These are phyloP conservation scores for Saccharomycopsis synnaedendra DNA, from an alignment of 805 yeast genomes.

Conservation along the genomic window DNA sequence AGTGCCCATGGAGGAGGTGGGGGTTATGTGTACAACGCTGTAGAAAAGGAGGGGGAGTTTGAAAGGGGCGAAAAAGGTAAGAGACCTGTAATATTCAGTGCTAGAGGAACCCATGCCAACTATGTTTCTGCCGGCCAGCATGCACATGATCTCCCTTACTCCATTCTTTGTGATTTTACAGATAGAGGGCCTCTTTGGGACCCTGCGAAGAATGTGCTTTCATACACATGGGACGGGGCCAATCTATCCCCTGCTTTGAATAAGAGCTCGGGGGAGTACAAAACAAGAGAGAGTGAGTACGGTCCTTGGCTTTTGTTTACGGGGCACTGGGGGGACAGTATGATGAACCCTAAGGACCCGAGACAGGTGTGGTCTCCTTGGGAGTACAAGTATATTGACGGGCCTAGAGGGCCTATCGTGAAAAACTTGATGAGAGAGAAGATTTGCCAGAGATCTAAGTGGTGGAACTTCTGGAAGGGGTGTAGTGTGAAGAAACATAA, in stretches of 20 bases:
- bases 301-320: slow-evolving; percentile 70
- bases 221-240: slow-evolving; percentile 66
- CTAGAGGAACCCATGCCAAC: slow-evolving; percentile 96
- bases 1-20: slow-evolving; percentile 97
- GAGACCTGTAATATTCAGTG: slow-evolving; percentile 70
- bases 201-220: slow-evolving; percentile 71
- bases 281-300: slow-evolving; percentile 38
- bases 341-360: slow-evolving; percentile 52
- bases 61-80: slow-evolving; percentile 1
- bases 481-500: slow-evolving; percentile 70
- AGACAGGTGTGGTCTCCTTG: slow-evolving; percentile 82
- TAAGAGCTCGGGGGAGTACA: slow-evolving; percentile 22
- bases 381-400: slow-evolving; percentile 85
- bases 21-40: slow-evolving; percentile 66
- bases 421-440: slow-evolving; percentile 61
- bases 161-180: slow-evolving; percentile 83
- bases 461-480: slow-evolving; percentile 86
- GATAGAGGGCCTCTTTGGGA: slow-evolving; percentile 96
- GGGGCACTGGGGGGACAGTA: slow-evolving; percentile 90
- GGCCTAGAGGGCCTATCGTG: slow-evolving; percentile 82
- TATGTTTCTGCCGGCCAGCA: slow-evolving; percentile 95
- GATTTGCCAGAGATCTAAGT: slow-evolving; percentile 75
- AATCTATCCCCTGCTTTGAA: slow-evolving; percentile 29
- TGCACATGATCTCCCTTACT: slow-evolving; percentile 89
- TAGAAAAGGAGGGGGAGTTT: slow-evolving; percentile 48